Evolutionary conservation across 2,329 filamentous ascomycete genomes (phyloP), one percentile per base, ranked within the genome.

Genomic region (Herpomyces periplanetae): DNA sequence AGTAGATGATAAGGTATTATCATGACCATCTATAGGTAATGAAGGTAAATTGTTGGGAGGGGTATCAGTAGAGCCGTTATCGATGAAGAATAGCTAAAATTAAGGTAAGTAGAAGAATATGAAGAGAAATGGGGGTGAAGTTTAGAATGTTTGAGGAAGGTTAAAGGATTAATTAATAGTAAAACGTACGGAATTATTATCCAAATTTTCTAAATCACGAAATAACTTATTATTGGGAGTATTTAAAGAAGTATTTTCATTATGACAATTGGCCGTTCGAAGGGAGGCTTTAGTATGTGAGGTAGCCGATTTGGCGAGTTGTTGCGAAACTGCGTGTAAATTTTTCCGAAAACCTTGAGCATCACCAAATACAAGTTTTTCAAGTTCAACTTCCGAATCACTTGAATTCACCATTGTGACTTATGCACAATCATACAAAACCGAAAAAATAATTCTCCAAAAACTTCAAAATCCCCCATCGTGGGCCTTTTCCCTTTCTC

Each of bases 281-380:
- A 19, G 27, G 25, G 24, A 19, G 36, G 23, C 26, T 35, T 20
- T 19, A 34, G 5, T 8, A 11, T 8, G 16, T 22, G 15, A 3
- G 6, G 8, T 14, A 11, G 11, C n/a, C 18, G 16, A 17, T 28
- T 43, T 10, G 5, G 13, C 10, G 8, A 5, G 6, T 6, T 9
- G 13, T 17, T 12, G 17, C 5, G 31, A 43, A 20, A 55, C 38
- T 37, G 41, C 31, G 41, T 62, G 63, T 19, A 91, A 42, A 16
- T 61, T 60, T 22, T 61, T 48, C 23, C 59, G 51, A 36, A 91
- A 91, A 13, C 60, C 65, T n/a, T 54, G 51, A 17, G 61, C 57
- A 39, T 85, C 65, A 21, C 80, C 80, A 25, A 96, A 65, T 3
- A 96, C 64, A 25, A 88, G 44, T 27, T 59, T 55, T 42, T 88